Evolutionary conservation across 2,329 filamentous ascomycete species (phyloP).

Genomic region (Aspergillus eucalypticola): DNA sequence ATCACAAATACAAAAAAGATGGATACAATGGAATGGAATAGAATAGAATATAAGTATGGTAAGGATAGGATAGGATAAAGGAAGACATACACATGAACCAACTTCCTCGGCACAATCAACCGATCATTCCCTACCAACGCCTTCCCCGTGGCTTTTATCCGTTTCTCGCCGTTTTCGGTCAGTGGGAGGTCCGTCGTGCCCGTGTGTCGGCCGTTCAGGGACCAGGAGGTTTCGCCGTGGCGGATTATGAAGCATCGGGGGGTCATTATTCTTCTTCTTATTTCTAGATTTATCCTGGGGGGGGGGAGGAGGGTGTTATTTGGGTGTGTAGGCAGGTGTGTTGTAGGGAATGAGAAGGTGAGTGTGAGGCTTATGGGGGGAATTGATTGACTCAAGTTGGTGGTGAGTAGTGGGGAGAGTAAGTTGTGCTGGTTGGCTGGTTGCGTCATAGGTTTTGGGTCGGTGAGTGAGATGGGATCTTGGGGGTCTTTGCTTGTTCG

Average conservation of each 20-base stretch:
- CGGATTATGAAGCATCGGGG: conserved; percentile 80
- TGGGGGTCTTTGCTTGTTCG: neutral
- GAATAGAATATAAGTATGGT: too few relatives aligned
- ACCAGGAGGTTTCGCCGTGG: conserved; percentile 96
- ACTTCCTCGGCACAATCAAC: conserved; percentile 77
- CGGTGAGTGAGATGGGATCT: neutral
- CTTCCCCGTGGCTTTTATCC: conserved; percentile 73
- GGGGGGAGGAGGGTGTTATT: too few relatives aligned
- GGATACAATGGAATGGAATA: too few relatives aligned
- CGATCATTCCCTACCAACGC: conserved; percentile 82
- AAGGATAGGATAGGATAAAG: conserved; percentile 13
- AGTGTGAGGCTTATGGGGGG: neutral
- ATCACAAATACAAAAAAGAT: neutral
- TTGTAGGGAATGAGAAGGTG: neutral
- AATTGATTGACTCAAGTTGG: too few relatives aligned
- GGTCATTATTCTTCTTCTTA: conserved; percentile 43
- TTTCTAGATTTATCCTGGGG: too few relatives aligned
- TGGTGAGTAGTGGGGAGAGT: neutral
- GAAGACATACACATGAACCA: conserved; percentile 74
- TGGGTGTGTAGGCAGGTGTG: too few relatives aligned
- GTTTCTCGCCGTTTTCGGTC: conserved; percentile 76
- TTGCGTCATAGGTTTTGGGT: neutral
- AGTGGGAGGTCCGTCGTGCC: conserved; percentile 83
- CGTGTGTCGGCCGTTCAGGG: conserved; percentile 80
- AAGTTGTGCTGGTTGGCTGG: neutral